These are phyloP conservation scores for Fomitiporia mediterranea DNA, from an alignment of 1,284 basidiomycete genomes.

Conservation along the genomic window DNA sequence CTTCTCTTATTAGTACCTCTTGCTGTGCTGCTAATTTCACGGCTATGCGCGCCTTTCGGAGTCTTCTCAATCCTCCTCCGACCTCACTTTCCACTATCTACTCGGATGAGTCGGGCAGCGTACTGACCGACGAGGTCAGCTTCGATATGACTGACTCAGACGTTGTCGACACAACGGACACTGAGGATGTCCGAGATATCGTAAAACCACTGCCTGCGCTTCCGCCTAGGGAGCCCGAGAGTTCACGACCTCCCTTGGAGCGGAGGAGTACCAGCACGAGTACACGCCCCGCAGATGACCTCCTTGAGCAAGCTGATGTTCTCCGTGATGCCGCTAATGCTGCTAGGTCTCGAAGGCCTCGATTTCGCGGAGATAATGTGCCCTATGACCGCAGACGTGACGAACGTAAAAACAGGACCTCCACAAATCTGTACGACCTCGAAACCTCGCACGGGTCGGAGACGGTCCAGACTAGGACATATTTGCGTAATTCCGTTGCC, in stretches of 20 bases:
- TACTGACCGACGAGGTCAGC: neutral
- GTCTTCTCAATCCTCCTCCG: neutral
- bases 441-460: neutral
- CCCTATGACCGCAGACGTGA: neutral
- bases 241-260: neutral
- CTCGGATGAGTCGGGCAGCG: neutral
- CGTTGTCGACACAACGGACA: neutral
- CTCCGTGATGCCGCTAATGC: conserved; percentile 8
- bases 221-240: neutral
- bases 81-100: neutral
- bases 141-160: neutral
- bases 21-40: neutral
- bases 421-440: neutral
- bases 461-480: neutral
- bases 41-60: neutral
- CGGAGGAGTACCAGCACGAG: neutral
- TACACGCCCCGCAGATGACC: conserved; percentile 4
- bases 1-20: neutral
- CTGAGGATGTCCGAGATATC: neutral
- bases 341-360: conserved; percentile 1
- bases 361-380: neutral
- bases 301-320: conserved; percentile 4
- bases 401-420: neutral
- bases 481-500: neutral
- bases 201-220: neutral